Base-by-base conservation (phyloP, 2,329 filamentous ascomycete species). In the Exophiala phaeomuriformis region DNA sequence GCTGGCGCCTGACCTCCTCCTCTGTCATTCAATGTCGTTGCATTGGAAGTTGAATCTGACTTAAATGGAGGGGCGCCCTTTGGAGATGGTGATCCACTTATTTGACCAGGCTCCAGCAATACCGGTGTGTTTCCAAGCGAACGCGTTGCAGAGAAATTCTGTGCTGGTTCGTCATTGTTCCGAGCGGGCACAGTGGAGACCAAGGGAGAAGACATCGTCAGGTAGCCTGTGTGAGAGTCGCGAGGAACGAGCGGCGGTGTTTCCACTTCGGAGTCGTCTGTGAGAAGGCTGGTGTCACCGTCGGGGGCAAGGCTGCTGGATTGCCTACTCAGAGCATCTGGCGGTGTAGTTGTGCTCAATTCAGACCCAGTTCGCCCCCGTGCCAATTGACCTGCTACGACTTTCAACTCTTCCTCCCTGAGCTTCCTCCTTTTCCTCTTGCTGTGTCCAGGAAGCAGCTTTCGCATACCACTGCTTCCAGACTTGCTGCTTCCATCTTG, bases 181-280 rank as follows among this genome's bases (percentile, higher is more conserved):
- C 46, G 48, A 3, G 52, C 41, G 47, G 75, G 74, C 46, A 74
- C 74, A 46, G 79, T 77, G 63, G 84, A 82, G 47, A 86, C 77
- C 54, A 85, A 69, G 32, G 85, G 81, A 27, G 84, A 86, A 31
- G 84, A 85, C 33, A 82, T 81, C 46, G 84, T 86, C 56, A 85
- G 73, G 67, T 85, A 82, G 58, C 81, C 82, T 64, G 80, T 76
- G 63, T 86, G 83, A 33, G 85, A 85, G 49, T 82, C 78, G 67
- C 82, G 80, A 30, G 78, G 73, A 50, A 78, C 71, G 52, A 77
- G 69, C 50, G 75, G 73, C 57, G 78, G 78, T 19, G 51, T 57
- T 47, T 55, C 52, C 44, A 56, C 33, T 36, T 58, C 55, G 8
- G 52, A 56, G 42, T 60, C 57, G 46, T 63, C 61, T n/a, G 59